These are phyloP conservation scores for Helenozyma rhizophorensis DNA, from an alignment of 805 yeast genomes.

Conservation along the genomic window DNA sequence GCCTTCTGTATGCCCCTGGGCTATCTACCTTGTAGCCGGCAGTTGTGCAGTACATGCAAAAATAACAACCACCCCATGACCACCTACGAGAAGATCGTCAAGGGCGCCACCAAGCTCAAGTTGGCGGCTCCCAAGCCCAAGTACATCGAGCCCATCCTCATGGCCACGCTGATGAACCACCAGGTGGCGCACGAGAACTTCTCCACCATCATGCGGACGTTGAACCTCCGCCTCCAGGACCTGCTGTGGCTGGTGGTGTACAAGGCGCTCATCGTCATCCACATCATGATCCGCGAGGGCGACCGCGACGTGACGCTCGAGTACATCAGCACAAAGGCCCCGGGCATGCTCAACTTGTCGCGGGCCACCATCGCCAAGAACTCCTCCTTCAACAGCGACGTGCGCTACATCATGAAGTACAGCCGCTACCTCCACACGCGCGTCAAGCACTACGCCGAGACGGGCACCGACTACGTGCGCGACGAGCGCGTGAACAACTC, in stretches of 20 bases:
- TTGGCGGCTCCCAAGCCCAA: conserved; percentile 98
- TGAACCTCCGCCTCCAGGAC: conserved; percentile 63
- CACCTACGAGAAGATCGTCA: conserved; percentile 64
- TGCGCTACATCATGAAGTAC: conserved; percentile 59
- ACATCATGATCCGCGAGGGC: conserved; percentile 91
- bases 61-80: conserved; percentile 9
- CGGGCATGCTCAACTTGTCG: conserved; percentile 46
- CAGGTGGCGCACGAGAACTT: conserved; percentile 47
- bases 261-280: conserved; percentile 80
- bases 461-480: conserved; percentile 73
- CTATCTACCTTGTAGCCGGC: too few relatives aligned
- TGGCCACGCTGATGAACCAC: conserved; percentile 55
- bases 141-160: conserved; percentile 87
- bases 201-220: conserved; percentile 60
- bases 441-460: conserved; percentile 61
- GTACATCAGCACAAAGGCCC: conserved; percentile 47
- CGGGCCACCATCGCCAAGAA: conserved; percentile 35
- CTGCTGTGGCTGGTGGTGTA: conserved; percentile 89
- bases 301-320: conserved; percentile 68
- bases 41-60: too few relatives aligned
- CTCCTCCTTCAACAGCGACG: conserved; percentile 41
- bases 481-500: conserved; percentile 50
- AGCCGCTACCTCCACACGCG: conserved; percentile 65
- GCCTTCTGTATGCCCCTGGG: too few relatives aligned
- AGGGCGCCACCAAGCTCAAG: conserved; percentile 49